These are phyloP conservation scores for Neonectria punicea DNA, from an alignment of 2,329 filamentous ascomycete genomes.

Conservation along the genomic window DNA sequence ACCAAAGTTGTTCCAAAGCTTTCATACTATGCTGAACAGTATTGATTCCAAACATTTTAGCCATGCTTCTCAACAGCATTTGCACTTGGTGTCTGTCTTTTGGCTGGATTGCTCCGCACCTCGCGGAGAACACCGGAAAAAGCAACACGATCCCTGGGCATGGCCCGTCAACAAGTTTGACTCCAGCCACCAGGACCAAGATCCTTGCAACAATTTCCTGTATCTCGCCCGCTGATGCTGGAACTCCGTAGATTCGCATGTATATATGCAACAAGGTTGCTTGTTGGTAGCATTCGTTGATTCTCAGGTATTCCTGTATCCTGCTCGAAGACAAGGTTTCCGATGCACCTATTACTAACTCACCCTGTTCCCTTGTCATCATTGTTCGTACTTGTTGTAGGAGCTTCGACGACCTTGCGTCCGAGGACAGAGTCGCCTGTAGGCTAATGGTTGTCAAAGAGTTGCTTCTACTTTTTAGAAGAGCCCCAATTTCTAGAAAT, in stretches of 20 bases:
- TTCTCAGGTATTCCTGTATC: not conserved
- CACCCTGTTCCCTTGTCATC: too few species aligned
- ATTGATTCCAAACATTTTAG: not conserved
- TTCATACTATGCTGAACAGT: slow-evolving; percentile 5
- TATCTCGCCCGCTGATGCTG: not conserved
- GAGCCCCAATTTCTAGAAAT: slow-evolving; percentile 3
- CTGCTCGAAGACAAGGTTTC: not conserved
- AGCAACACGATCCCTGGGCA: slow-evolving; percentile 11
- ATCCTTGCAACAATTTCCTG: not conserved
- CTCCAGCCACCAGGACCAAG: not conserved
- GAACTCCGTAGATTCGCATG: not conserved
- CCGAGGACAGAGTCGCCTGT: not conserved
- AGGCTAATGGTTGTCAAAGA: not conserved
- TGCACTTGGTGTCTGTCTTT: not conserved
- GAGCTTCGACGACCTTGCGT: not conserved
- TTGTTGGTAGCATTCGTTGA: slow-evolving; percentile 9
- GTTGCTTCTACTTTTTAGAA: not conserved
- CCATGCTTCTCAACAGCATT: slow-evolving; percentile 4
- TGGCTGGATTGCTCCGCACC: not conserved
- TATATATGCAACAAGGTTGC: slow-evolving; percentile 6
- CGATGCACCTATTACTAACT: too few species aligned
- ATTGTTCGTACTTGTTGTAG: not conserved
- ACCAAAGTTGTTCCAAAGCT: slow-evolving; percentile 8
- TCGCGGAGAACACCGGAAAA: slow-evolving; percentile 14
- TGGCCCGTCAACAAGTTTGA: not conserved